Conservation (phyloP, 83 land plant species). For the Thuja plicata region DNA sequence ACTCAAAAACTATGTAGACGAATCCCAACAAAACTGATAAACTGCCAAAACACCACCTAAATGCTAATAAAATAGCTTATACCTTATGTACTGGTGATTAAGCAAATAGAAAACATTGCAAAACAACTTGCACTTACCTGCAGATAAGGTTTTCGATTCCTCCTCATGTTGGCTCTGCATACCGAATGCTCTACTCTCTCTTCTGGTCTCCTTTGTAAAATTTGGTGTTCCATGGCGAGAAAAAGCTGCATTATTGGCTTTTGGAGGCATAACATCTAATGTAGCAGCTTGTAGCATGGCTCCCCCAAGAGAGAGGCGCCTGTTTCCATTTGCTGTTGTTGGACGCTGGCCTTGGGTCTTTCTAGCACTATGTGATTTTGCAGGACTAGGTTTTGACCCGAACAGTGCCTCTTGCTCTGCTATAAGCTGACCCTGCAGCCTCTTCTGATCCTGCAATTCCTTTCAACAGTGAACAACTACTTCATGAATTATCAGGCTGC, state of each 20-base stretch:
- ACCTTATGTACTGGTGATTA: too few species aligned
- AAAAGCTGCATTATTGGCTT: background rate
- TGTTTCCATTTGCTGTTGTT: constrained; percentile 49
- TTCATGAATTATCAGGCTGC: background rate
- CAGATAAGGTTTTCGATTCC: constrained; percentile 28
- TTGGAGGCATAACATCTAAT: constrained; percentile 2
- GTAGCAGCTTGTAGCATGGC: constrained; percentile 32
- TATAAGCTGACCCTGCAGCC: constrained; percentile 87
- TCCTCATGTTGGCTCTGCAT: constrained; percentile 21
- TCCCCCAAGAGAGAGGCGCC: constrained; percentile 78
- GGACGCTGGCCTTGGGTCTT: constrained; percentile 38
- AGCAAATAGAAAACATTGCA: background rate
- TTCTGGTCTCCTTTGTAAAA: constrained; percentile 19
- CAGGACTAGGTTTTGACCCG: constrained; percentile 96
- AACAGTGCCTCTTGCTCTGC: constrained; percentile 90
- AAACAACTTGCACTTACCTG: constrained; percentile 24
- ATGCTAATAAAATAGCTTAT: too few species aligned
- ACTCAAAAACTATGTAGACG: too few species aligned
- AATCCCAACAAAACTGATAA: too few species aligned
- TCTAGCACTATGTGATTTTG: constrained; percentile 48
- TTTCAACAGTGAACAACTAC: background rate
- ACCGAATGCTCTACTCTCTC: constrained; percentile 18
- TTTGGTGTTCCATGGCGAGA: background rate
- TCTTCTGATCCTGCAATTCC: constrained; percentile 82
- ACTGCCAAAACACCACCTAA: too few species aligned